Percentiles rank a stretch among this genome's conserved stretches.
phyloP scores from a whole-genome alignment of 768 basidiomycete genomes.

The Tubosaeta sp. region DNA sequence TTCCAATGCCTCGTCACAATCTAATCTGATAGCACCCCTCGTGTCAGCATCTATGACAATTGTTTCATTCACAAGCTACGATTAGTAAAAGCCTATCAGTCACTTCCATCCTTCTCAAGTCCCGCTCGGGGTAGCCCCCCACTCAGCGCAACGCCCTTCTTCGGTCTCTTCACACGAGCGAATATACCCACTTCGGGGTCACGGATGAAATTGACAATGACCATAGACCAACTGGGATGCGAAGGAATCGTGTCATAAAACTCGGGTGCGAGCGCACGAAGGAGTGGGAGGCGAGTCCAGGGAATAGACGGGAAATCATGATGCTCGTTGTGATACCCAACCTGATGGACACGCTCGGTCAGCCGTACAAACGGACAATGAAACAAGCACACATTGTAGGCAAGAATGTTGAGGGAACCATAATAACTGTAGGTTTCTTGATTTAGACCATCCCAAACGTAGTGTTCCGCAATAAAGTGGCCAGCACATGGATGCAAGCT shows the following conservation, averaged over 20 bases:
- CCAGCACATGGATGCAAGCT: conserved; percentile 94
- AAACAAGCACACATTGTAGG: conserved; percentile 77
- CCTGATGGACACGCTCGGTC: conserved; percentile 39
- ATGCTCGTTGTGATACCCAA: conserved; percentile 99
- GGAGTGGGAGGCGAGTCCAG: conserved; percentile 88
- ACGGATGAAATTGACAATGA: conserved; percentile 90
- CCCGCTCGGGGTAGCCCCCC: conserved; percentile 14
- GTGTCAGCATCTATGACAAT: background rate
- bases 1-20: too few species aligned
- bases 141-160: conserved; percentile 31
- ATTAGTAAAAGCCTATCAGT: conserved; percentile 10
- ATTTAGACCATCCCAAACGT: conserved; percentile 84
- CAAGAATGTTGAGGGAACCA: conserved; percentile 81
- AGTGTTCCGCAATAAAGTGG: conserved; percentile 98
- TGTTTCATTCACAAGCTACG: conserved; percentile 12
- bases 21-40: background rate
- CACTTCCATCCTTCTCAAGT: conserved; percentile 14
- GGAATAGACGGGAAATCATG: conserved; percentile 97
- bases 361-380: background rate
- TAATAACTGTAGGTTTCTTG: conserved; percentile 99
- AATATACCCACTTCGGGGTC: conserved; percentile 87
- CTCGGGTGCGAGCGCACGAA: conserved; percentile 82
- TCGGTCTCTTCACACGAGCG: conserved; percentile 75
- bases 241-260: conserved; percentile 86
- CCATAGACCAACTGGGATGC: conserved; percentile 93